phyloP scores from a whole-genome alignment of 768 basidiomycete species.

The Sporobolomyces phaffii region DNA sequence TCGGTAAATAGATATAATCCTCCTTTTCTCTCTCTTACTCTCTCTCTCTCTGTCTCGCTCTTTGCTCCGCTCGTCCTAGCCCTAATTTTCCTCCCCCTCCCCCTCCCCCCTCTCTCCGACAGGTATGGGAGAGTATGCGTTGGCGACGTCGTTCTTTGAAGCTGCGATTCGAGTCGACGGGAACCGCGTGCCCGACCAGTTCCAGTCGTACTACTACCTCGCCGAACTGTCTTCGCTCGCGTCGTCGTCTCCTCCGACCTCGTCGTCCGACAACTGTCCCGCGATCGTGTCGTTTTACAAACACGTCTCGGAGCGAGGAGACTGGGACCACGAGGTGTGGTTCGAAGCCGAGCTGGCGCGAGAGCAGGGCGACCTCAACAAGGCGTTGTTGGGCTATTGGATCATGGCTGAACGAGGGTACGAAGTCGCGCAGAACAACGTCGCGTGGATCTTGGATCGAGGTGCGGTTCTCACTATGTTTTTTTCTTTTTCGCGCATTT shows the following conservation, averaged over 20 bases:
- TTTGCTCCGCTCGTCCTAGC: constrained; percentile 44
- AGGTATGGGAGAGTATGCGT: constrained; percentile 65
- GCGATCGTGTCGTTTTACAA: constrained; percentile 91
- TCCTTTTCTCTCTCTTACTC: constrained; percentile 27
- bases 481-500: constrained; percentile 49
- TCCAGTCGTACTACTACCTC: constrained; percentile 91
- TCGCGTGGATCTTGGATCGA: constrained; percentile 87
- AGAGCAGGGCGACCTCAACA: constrained; percentile 66
- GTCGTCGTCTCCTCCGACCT: constrained; percentile 48
- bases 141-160: constrained; percentile 72
- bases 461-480: constrained; percentile 56
- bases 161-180: constrained; percentile 69
- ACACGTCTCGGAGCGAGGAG: constrained; percentile 79
- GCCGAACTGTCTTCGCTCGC: constrained; percentile 67
- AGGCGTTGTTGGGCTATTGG: constrained; percentile 89
- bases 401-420: constrained; percentile 86
- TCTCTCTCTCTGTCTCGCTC: not conserved
- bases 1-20: constrained; percentile 45
- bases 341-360: constrained; percentile 61
- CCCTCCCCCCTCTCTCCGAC: not conserved
- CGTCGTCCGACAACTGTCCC: constrained; percentile 59
- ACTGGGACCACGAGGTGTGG: constrained; percentile 67
- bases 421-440: constrained; percentile 89
- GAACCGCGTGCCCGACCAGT: constrained; percentile 56
- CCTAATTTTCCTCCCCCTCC: constrained; percentile 28